phyloP scores from a whole-genome alignment of 495 filamentous ascomycete genomes.

The Penicillium egyptiacum region DNA sequence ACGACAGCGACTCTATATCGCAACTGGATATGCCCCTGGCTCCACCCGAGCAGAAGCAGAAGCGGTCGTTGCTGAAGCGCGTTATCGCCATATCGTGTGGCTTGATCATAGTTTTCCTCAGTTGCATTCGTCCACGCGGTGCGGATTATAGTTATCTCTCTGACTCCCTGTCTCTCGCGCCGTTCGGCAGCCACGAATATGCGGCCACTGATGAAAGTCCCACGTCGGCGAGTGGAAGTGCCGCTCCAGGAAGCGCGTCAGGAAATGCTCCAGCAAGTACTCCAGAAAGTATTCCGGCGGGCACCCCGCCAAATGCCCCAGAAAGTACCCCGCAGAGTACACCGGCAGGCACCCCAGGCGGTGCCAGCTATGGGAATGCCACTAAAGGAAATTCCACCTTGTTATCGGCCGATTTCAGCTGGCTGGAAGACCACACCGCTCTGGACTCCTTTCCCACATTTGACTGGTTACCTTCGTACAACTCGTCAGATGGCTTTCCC shows the following conservation, averaged over 20 bases:
- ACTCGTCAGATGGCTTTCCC: slow-evolving; percentile 5
- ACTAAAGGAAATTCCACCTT: background rate
- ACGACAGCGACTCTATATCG: slow-evolving; percentile 13
- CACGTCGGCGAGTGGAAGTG: background rate
- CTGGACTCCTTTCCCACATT: slow-evolving; percentile 18
- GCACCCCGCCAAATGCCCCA: background rate
- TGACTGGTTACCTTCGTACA: slow-evolving; percentile 16
- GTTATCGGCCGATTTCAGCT: slow-evolving; percentile 11
- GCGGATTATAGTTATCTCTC: slow-evolving; percentile 14
- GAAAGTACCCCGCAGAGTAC: background rate
- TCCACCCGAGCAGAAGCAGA: background rate
- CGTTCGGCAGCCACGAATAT: slow-evolving; percentile 13
- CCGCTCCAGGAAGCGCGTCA: background rate
- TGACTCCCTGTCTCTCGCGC: slow-evolving; percentile 16
- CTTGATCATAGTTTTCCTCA: slow-evolving; percentile 5
- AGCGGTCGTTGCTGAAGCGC: slow-evolving; percentile 5
- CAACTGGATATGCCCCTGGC: slow-evolving; percentile 7
- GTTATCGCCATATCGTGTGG: slow-evolving; percentile 1
- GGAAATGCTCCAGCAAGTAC: background rate
- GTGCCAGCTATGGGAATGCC: no score
- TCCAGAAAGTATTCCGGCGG: background rate
- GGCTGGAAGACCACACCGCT: slow-evolving; percentile 14
- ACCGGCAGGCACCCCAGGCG: no score
- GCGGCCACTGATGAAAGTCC: background rate
- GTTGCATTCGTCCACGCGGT: slow-evolving; percentile 16